Evolutionary conservation across 768 basidiomycete species (phyloP), one percentile per base, ranked within the genome.

Genomic region (Cyclocybe cylindracea): DNA sequence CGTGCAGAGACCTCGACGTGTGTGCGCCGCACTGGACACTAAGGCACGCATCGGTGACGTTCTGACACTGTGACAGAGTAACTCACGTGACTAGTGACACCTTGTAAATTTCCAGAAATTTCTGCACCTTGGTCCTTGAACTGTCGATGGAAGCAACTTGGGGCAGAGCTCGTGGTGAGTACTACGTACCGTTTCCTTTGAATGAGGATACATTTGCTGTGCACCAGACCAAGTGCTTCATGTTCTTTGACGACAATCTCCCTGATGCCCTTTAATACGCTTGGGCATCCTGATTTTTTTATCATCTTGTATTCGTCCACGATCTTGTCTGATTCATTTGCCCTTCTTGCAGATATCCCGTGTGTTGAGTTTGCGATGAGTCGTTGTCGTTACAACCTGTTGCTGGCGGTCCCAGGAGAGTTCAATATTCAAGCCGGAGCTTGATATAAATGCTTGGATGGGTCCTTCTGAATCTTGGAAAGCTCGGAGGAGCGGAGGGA

Each of bases 211-310:
- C 62, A 24, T 64, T 70, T 69, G 79, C 78, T 81, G 79, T 79
- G 79, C 79, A 81, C 79, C 79, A 81, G 79, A 64, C 78, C 76
- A 76, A 81, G 76, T 67, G 68, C 66, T 59, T 63, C 57, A 48
- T 68, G 65, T 62, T 63, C 73, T 58, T 67, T 67, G 78, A 76
- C 68, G 79, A 79, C 56, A 76, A 65, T 53, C 60, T 68, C 51
- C 73, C 77, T 74, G 73, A 74, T 65, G 67, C 64, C 68, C 71
- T 72, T 71, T 50, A 70, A 69, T 80, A 80, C 78, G 78, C 78
- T 77, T 70, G 72, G 71, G 74, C 59, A 73, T 61, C 79, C 78
- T 79, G 78, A 81, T 55, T 37, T 53, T 65, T 64, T 53, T 59
- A 48, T 51, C 46, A 16, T 44, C 39, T 50, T 44, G 43, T 37